Percentiles rank a stretch among this genome's conserved stretches.
Conservation (phyloP, 1,284 basidiomycete genomes). For the Ganoderma boninense region DNA sequence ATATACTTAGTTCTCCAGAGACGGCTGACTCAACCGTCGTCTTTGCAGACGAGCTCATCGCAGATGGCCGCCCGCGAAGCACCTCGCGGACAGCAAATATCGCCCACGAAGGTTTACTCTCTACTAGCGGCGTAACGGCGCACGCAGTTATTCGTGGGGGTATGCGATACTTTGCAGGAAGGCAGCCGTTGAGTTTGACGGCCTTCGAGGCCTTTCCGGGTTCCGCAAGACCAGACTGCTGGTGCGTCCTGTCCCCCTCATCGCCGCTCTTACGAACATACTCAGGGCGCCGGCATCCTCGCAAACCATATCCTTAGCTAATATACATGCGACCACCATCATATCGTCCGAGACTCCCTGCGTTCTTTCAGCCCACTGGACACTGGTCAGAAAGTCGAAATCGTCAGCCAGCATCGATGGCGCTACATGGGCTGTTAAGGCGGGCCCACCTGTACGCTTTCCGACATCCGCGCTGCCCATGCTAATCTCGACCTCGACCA, state of each 20-base stretch:
- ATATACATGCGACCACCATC: not conserved
- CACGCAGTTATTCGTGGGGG: not conserved
- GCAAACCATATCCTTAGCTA: not conserved
- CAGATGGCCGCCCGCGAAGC: not conserved
- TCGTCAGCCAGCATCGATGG: not conserved
- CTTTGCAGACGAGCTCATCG: not conserved
- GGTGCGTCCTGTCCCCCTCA: not conserved
- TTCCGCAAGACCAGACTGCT: not conserved
- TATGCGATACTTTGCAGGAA: not conserved
- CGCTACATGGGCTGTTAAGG: not conserved
- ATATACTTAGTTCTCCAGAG: not conserved
- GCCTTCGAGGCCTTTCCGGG: not conserved
- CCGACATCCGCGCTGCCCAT: not conserved
- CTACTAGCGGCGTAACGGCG: not conserved
- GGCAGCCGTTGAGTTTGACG: not conserved
- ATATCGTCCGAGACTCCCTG: not conserved
- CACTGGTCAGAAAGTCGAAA: not conserved
- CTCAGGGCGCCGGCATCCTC: not conserved
- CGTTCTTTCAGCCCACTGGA: not conserved
- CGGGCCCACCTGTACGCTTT: not conserved
- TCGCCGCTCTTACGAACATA: not conserved
- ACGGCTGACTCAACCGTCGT: not conserved
- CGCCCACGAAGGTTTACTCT: not conserved
- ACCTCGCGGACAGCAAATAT: not conserved
- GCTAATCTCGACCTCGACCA: not conserved